Evolutionary conservation across 176 grass and related monocot genomes (phyloP).

Genomic region (Oryza rufipogon): DNA sequence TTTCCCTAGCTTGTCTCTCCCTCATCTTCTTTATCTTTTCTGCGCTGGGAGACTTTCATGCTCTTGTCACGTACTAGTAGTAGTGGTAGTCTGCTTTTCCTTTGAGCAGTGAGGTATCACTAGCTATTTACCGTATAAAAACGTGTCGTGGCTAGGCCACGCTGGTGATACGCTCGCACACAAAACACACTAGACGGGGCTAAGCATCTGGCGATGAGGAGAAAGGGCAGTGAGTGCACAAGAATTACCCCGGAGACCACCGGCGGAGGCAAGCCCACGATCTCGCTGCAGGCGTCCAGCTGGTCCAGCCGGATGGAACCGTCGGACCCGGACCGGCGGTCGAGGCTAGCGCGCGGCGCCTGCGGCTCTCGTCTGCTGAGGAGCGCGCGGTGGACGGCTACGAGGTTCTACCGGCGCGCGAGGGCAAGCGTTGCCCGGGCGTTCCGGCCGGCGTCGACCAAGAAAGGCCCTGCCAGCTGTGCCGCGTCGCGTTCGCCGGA

Average conservation of each 20-base stretch:
- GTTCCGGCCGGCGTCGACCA: slow-evolving; percentile 44
- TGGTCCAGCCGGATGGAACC: slow-evolving; percentile 21
- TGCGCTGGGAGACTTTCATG: slow-evolving; percentile 49
- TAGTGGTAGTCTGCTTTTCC: slow-evolving; percentile 28
- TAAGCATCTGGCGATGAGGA: slow-evolving; percentile 50
- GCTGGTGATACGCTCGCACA: slow-evolving; percentile 2
- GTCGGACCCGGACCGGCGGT: slow-evolving; percentile 14
- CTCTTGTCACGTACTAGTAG: slow-evolving; percentile 55
- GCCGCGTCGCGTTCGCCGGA: slow-evolving; percentile 50
- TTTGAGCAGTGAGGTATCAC: slow-evolving; percentile 29
- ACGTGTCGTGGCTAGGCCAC: slow-evolving; percentile 29
- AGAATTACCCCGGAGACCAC: slow-evolving; percentile 65
- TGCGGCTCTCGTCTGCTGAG: slow-evolving; percentile 61
- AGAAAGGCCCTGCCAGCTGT: not conserved
- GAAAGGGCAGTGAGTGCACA: slow-evolving; percentile 52
- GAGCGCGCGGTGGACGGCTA: slow-evolving; percentile 56
- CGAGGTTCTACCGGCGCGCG: slow-evolving; percentile 58
- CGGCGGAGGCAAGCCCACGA: slow-evolving; percentile 49
- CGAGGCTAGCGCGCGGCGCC: slow-evolving; percentile 11
- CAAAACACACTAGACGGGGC: slow-evolving; percentile 21
- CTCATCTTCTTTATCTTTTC: slow-evolving; percentile 56
- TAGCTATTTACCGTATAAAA: slow-evolving; percentile 50
- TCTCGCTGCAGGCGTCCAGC: slow-evolving; percentile 32
- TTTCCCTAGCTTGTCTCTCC: slow-evolving; percentile 46
- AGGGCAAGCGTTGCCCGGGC: slow-evolving; percentile 43